Evolutionary conservation across 805 yeast species (phyloP), one percentile per base, ranked within the genome.

Genomic region (Pichia nakasei): DNA sequence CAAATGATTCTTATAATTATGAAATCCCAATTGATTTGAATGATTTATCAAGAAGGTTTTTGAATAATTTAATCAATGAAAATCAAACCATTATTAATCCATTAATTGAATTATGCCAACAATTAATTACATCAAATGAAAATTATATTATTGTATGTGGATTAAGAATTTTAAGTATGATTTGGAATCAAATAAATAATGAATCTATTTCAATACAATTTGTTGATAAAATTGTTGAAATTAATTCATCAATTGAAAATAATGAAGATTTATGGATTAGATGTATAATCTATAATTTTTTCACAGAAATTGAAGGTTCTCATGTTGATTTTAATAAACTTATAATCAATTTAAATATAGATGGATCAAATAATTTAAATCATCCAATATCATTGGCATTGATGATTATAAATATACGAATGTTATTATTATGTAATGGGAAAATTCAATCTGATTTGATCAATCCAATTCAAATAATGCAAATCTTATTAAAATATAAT

Each of bases 401-500:
- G 74, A 42, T 77, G 80, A 2, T 55, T 76, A 37, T 32, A 47
- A 38, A 35, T 47, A 17, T 38, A 47, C 3, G 32, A 29, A 29
- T 29, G 32, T 9, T 29, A 29, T 12, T 29, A 9, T 4, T 29
- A 13, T 29, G 32, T 5, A 29, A 29, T 15, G 17, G 15, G 15
- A 8, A 24, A 8, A 6, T 24, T 13, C 37, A 35, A 12, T 17
- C 8, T 17, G 21, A 36, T 24, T 17, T 8, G 20, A 39, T 42
- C 19, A 29, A 49, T 31, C 44, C 47, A 27, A 38, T 49, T 35
- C 38, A 49, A 21, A 76, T 87, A 1, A 85, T 93, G 85, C 82
- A 85, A 46, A 76, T 76, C 50, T 67, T 93, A 48, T 67, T 91
- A 49, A 72, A 72, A 17, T 63, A 93, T 35, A 79, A 89, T 15